Conservation (phyloP, 2,329 filamentous ascomycete genomes). For the Fusarium gaditjirri region DNA sequence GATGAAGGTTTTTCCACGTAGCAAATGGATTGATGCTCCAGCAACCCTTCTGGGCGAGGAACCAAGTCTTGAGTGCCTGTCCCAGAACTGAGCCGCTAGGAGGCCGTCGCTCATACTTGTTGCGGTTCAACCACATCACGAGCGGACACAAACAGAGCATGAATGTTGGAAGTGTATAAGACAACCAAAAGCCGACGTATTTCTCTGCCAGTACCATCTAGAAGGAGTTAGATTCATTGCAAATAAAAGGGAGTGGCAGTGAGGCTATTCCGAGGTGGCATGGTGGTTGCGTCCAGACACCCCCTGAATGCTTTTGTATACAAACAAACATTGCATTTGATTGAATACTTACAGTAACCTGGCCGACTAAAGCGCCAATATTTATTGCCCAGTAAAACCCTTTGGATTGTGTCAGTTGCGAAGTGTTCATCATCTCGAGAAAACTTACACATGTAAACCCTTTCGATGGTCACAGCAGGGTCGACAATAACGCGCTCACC, state of each 20-base stretch:
- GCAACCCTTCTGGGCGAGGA: slow-evolving; percentile 72
- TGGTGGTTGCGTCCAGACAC: too few relatives aligned
- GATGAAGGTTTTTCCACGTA: slow-evolving; percentile 68
- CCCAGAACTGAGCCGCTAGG: slow-evolving; percentile 75
- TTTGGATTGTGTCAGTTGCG: slow-evolving; percentile 51
- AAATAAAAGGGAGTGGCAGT: too few relatives aligned
- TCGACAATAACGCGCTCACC: slow-evolving; percentile 75
- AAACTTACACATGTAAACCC: slow-evolving; percentile 58
- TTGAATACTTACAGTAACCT: slow-evolving; percentile 53
- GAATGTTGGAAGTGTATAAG: slow-evolving; percentile 74
- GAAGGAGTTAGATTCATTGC: too few relatives aligned
- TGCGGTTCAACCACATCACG: slow-evolving; percentile 69
- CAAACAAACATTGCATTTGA: too few relatives aligned
- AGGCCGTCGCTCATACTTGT: slow-evolving; percentile 66
- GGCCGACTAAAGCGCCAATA: slow-evolving; percentile 71
- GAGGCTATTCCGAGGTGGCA: too few relatives aligned
- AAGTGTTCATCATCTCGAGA: accelerated
- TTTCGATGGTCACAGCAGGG: slow-evolving; percentile 68
- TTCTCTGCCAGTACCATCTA: slow-evolving; percentile 77
- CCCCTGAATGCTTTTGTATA: too few relatives aligned
- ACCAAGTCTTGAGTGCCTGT: slow-evolving; percentile 70
- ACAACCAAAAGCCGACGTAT: slow-evolving; percentile 79
- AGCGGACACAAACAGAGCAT: slow-evolving; percentile 72
- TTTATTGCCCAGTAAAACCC: slow-evolving; percentile 81
- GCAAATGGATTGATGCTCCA: slow-evolving; percentile 74